Evolutionary conservation across 164 flowering plant genomes (phyloP).

Genomic region (Berberis thunbergii): DNA sequence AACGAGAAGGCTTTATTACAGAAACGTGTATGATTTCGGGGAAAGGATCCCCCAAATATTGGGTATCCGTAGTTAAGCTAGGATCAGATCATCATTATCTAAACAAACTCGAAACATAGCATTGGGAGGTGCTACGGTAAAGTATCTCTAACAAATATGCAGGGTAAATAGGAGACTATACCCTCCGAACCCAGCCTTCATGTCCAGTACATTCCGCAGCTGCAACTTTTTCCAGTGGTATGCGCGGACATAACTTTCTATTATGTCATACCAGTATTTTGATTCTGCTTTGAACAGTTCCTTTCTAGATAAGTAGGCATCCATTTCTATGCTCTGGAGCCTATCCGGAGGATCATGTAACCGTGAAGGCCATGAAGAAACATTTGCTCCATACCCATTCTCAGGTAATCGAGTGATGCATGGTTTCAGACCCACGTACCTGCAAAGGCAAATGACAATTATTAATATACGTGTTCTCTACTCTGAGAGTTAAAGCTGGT

Average conservation of each 20-base stretch:
- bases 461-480: no score
- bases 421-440: constrained; percentile 35
- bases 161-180: not conserved
- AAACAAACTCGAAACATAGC: no score
- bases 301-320: constrained; percentile 38
- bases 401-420: constrained; percentile 45
- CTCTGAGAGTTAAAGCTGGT: no score
- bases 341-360: constrained; percentile 41
- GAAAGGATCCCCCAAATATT: no score
- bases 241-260: constrained; percentile 24
- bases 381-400: constrained; percentile 32
- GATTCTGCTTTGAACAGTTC: constrained; percentile 44
- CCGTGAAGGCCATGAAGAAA: constrained; percentile 37
- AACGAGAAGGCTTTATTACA: no score
- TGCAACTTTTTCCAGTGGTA: constrained; percentile 27
- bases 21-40: no score
- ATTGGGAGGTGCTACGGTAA: no score
- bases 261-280: constrained; percentile 34
- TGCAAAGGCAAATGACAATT: constrained; percentile 5
- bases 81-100: no score
- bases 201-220: constrained; percentile 49
- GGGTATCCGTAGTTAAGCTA: no score
- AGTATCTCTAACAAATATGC: not conserved
- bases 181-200: constrained; percentile 54
- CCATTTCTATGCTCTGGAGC: constrained; percentile 39